Base-by-base conservation (phyloP, 2,329 filamentous ascomycete species). In the Colletotrichum tofieldiae region DNA sequence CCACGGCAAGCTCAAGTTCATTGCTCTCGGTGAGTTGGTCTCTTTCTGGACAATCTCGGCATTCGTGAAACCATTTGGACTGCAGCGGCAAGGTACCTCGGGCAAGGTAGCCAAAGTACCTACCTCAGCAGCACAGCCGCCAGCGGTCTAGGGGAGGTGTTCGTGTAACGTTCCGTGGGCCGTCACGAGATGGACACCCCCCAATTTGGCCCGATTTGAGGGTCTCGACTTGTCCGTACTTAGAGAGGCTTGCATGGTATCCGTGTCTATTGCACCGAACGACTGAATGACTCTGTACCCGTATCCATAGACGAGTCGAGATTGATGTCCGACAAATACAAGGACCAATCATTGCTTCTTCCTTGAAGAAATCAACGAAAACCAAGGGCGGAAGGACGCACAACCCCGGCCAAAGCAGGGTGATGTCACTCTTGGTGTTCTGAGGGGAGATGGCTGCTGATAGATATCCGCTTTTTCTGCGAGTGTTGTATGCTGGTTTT, bases 381-480 rank as follows among this genome's bases (percentile, higher is more conserved):
- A 74, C 41, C 69, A 62, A 69, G 39, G 55, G n/a, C 41, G 64
- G 45, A 67, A 66, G 56, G 32, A 51, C 14, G 65, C 26, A 68
- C 8, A 35, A 18, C n/a, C 35, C 59, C 23, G 52, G 51, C n/a
- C 18, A 41, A 62, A 39, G 18, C 37, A 52, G 58, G 43, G 65
- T 72, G 69, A 72, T 68, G 69, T 72, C 69, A 72, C 43, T 64
- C 54, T 29, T 41, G 43, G 43, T 59, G 52, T 26, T 18, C 7
- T 51, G 11, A 63, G 16, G 29, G 35, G 37, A 29, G 7, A 61
- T 37, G 43, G 52, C 32, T 63, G 23, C 16, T 41, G 12, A 47
- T 37, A n/a, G 29, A 37, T 64, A 58, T 49, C 69, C 65, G 39
- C 65, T 72, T 72, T 71, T 63, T 52, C 65, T 72, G 65, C 58